Conservation (phyloP, 371 early-diverging fungal genomes). For the Smittium mucronatum region DNA sequence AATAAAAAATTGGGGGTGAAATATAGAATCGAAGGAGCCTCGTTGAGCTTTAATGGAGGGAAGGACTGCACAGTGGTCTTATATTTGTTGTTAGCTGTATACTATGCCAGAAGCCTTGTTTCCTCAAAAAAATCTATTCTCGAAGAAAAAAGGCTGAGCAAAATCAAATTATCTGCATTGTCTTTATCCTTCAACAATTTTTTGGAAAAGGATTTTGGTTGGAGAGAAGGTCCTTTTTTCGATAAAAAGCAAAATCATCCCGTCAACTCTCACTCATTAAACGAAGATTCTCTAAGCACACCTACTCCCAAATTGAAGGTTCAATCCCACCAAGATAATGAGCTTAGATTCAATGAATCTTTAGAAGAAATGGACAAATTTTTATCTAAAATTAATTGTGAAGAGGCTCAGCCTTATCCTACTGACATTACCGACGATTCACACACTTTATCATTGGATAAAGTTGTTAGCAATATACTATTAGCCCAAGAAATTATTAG, state of each 20-base stretch:
- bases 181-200: neutral
- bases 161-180: neutral
- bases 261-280: neutral
- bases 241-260: neutral
- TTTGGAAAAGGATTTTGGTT: neutral
- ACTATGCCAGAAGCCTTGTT: constrained; percentile 26
- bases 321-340: neutral
- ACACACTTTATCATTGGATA: too few relatives aligned
- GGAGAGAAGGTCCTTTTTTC: neutral
- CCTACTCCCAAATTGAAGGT: neutral
- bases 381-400: neutral
- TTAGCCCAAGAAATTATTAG: neutral
- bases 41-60: constrained; percentile 90
- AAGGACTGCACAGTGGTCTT: constrained; percentile 93
- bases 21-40: constrained; percentile 14
- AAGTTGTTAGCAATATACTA: neutral
- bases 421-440: neutral
- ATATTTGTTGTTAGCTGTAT: constrained; percentile 58
- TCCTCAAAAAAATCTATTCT: constrained; percentile 5
- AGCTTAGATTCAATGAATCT: neutral
- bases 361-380: neutral
- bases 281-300: neutral
- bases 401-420: neutral
- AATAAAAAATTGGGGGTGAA: too few relatives aligned
- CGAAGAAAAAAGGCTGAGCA: neutral